Base-by-base conservation (phyloP, 2,329 filamentous ascomycete species). In the Alternaria sp. region DNA sequence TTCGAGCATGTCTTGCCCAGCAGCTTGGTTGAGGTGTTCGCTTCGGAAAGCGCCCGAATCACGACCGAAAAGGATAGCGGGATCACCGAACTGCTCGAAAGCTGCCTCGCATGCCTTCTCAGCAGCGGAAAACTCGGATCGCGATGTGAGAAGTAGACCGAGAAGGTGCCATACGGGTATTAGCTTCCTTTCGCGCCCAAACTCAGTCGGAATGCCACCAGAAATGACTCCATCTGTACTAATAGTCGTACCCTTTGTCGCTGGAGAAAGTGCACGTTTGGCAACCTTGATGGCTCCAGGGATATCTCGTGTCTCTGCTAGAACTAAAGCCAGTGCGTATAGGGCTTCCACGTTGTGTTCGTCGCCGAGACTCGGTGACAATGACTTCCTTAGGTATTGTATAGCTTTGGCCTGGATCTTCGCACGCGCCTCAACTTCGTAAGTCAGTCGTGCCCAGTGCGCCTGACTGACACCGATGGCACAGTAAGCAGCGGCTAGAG, bases 121-220 rank as follows among this genome's bases (percentile, higher is more conserved):
- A 2, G 95, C 94, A 76, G 91, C 90, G 51, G 87, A 82, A 70
- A 91, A 96, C 64, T 97, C 93, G 66, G 96, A 91, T 65, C 91
- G 89, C 1, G 93, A 92, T 66, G 92, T 97, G 30, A 98, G 81
- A 22, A 98, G 83, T 24, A 99, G 84, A 0, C 93, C 90, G 47
- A 99, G 84, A 16, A 99, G 84, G 81, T 99, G 95, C 94, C 95
- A 97, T 24, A 97, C 80, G 3, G 94, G 90, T 24, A 98, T 88
- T n/a, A 87, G 71, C 62, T 85, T 84, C 51, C 84, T 83, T 74
- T 93, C 89, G 57, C 87, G 77, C 1, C 76, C 71, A 66, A 76
- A 81, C 30, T 77, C 68, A 8, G 69, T 71, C 1, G 43, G 41
- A 11, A 71, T 62, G 6, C 71, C 73, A 8, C 60, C 59, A 3